Evolutionary conservation across 768 basidiomycete species (phyloP).

Genomic region (Russula ochroleuca): DNA sequence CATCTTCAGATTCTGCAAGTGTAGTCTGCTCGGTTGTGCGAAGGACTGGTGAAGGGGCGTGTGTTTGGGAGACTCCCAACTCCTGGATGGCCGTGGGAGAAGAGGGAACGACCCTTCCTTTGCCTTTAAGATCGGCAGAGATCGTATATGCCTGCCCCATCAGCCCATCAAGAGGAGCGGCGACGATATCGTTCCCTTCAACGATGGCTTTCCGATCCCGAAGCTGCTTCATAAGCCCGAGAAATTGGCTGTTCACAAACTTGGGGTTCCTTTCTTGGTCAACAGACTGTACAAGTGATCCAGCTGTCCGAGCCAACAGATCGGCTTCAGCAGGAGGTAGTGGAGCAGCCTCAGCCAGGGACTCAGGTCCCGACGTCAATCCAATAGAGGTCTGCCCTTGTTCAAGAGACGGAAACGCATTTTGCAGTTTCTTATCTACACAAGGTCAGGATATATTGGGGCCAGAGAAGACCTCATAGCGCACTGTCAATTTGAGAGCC

Average conservation of each 20-base stretch:
- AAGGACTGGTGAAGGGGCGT: not conserved
- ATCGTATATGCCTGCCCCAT: slow-evolving; percentile 27
- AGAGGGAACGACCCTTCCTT: slow-evolving; percentile 44
- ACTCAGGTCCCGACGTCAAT: not conserved
- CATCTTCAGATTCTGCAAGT: slow-evolving; percentile 30
- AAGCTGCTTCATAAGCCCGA: slow-evolving; percentile 81
- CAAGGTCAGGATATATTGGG: slow-evolving; percentile 27
- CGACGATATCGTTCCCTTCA: slow-evolving; percentile 73
- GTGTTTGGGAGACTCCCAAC: not conserved
- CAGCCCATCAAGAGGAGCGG: slow-evolving; percentile 33
- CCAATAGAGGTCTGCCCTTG: slow-evolving; percentile 14
- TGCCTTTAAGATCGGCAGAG: slow-evolving; percentile 57
- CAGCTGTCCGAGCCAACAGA: slow-evolving; percentile 78
- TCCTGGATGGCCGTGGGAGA: not conserved
- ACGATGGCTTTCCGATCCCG: slow-evolving; percentile 75
- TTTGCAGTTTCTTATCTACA: slow-evolving; percentile 39
- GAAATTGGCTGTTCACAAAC: slow-evolving; percentile 78
- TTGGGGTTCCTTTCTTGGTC: slow-evolving; percentile 74
- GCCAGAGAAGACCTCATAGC: slow-evolving; percentile 26
- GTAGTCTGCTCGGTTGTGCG: not conserved
- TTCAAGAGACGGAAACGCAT: slow-evolving; percentile 42
- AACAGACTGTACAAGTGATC: slow-evolving; percentile 69
- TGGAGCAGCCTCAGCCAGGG: slow-evolving; percentile 6
- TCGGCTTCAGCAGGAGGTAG: slow-evolving; percentile 48
- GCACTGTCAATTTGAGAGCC: slow-evolving; percentile 42